These are phyloP conservation scores for Flagelloscypha sp. DNA, from an alignment of 768 basidiomycete species.

Conservation along the genomic window DNA sequence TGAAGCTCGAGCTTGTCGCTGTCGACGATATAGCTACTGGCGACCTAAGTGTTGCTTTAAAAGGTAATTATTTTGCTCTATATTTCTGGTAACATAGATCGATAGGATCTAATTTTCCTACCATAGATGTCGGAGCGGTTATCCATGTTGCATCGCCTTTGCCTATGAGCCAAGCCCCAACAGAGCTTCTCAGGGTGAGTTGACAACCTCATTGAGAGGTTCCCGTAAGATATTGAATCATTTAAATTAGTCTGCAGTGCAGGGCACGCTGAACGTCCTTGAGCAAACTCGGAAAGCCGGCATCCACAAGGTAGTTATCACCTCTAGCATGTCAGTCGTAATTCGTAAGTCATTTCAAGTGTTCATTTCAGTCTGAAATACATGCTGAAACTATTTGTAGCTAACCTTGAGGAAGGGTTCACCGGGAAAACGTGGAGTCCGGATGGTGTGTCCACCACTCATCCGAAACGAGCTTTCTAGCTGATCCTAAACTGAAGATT, in stretches of 20 bases:
- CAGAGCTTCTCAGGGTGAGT: conserved; percentile 4
- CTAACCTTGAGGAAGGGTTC: conserved; percentile 1
- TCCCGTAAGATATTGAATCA: background rate
- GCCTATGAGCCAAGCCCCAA: background rate
- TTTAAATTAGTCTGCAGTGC: conserved; percentile 13
- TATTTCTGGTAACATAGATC: too few relatives aligned
- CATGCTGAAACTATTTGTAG: too few relatives aligned
- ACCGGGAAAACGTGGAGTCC: background rate
- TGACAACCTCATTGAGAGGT: background rate
- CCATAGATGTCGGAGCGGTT: conserved; percentile 9
- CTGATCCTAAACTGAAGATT: conserved; percentile 2
- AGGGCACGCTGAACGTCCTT: conserved; percentile 19
- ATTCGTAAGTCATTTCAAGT: too few relatives aligned
- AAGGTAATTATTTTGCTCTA: conserved; percentile 9
- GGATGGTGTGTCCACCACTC: background rate
- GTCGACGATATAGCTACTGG: conserved; percentile 13
- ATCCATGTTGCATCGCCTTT: conserved; percentile 10
- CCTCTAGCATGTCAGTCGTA: conserved; percentile 11
- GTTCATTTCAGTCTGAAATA: too few relatives aligned
- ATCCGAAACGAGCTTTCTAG: background rate
- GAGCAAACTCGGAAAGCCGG: conserved; percentile 14
- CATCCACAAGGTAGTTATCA: conserved; percentile 15
- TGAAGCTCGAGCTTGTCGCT: conserved; percentile 9
- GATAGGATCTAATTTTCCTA: too few relatives aligned
- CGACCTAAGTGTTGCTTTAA: conserved; percentile 11